These are phyloP conservation scores for Auriscalpium vulgare DNA, from an alignment of 768 basidiomycete species.

Conservation along the genomic window DNA sequence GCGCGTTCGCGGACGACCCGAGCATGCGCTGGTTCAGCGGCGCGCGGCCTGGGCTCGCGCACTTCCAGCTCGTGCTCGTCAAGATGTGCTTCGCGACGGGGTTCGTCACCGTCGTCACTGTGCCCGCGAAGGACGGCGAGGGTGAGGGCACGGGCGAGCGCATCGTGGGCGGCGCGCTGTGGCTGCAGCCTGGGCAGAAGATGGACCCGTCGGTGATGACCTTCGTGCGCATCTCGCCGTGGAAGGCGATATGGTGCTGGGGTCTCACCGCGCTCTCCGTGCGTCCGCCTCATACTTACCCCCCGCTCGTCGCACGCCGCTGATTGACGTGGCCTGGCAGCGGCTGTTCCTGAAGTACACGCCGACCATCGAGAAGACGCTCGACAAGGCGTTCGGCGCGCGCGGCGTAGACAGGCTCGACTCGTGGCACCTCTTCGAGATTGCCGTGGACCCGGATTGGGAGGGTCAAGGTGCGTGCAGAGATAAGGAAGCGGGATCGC, in stretches of 20 bases:
- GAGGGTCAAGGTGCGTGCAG: constrained; percentile 11
- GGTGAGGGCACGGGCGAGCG: too few species aligned
- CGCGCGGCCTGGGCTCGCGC: constrained; percentile 4
- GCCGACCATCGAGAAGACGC: constrained; percentile 6
- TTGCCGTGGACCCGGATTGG: constrained; percentile 11
- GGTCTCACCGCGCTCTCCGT: constrained; percentile 12
- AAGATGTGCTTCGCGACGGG: constrained; percentile 9
- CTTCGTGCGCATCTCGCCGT: constrained; percentile 7
- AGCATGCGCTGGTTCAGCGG: constrained; percentile 17
- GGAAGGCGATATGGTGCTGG: constrained; percentile 10
- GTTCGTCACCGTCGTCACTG: constrained; percentile 7
- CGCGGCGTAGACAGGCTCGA: constrained; percentile 7
- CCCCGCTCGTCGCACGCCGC: neutral
- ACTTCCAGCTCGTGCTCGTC: constrained; percentile 12
- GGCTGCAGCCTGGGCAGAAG: constrained; percentile 12
- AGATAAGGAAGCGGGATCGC: neutral
- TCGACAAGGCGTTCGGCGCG: constrained; percentile 4
- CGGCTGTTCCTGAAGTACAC: constrained; percentile 2
- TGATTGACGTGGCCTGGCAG: neutral
- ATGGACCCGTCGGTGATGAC: constrained; percentile 8
- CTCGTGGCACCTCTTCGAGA: constrained; percentile 13
- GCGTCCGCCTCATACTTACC: neutral
- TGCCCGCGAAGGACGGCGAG: neutral
- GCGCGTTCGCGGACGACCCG: constrained; percentile 16
- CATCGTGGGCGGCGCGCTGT: constrained; percentile 14